A percentile compares a stretch with the other conserved stretches of the same genome.
These are phyloP conservation scores for Phyllosticta capitalensis DNA, from an alignment of 2,329 filamentous ascomycete genomes.

Conservation along the genomic window DNA sequence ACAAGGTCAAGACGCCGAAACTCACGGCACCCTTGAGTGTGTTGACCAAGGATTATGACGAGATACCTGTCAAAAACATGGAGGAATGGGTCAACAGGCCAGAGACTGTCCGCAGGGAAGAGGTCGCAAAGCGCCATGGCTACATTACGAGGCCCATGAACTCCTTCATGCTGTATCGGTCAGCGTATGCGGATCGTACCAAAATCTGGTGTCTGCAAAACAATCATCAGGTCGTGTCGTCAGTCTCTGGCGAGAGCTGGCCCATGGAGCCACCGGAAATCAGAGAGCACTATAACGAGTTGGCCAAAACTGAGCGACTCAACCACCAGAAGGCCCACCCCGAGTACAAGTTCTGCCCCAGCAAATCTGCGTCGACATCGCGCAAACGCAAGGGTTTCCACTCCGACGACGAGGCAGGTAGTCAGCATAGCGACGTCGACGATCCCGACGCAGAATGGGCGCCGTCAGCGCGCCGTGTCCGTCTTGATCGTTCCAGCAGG, in stretches of 20 bases:
- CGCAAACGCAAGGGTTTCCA: slow-evolving; percentile 40
- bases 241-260: slow-evolving; percentile 82
- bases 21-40: slow-evolving; percentile 61
- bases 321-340: slow-evolving; percentile 83
- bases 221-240: slow-evolving; percentile 89
- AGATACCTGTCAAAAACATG: slow-evolving; percentile 66
- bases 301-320: slow-evolving; percentile 69
- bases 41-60: slow-evolving; percentile 52
- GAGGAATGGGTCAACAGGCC: slow-evolving; percentile 67
- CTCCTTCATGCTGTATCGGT: slow-evolving; percentile 95
- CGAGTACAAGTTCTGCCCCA: slow-evolving; percentile 86
- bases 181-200: slow-evolving; percentile 78
- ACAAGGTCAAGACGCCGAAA: slow-evolving; percentile 41
- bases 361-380: slow-evolving; percentile 47
- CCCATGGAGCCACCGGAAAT: slow-evolving; percentile 65
- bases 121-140: slow-evolving; percentile 61
- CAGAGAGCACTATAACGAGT: slow-evolving; percentile 64
- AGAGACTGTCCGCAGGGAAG: slow-evolving; percentile 53
- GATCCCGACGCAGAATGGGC: slow-evolving; percentile 29
- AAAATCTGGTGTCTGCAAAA: slow-evolving; percentile 74
- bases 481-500: not conserved
- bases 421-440: slow-evolving; percentile 34
- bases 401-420: slow-evolving; percentile 28
- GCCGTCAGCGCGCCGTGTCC: slow-evolving; percentile 18
- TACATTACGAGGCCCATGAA: slow-evolving; percentile 93